These are phyloP conservation scores for Elsinoe ampelina DNA, from an alignment of 2,329 filamentous ascomycete species.

Conservation along the genomic window DNA sequence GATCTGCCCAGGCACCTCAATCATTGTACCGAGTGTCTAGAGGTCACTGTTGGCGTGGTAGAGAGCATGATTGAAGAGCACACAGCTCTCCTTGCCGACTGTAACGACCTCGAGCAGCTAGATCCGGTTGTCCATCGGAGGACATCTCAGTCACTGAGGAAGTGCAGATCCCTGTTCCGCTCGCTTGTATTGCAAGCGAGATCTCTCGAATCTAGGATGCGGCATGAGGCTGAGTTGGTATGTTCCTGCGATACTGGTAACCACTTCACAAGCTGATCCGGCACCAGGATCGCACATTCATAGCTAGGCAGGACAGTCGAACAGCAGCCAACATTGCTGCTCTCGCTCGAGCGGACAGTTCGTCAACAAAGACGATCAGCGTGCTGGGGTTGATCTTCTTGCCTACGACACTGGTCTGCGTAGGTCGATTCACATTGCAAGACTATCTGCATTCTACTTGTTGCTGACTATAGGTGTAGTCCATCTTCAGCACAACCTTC, in stretches of 20 bases:
- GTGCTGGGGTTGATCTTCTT: constrained; percentile 21
- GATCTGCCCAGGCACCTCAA: constrained; percentile 20
- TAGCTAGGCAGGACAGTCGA: constrained; percentile 20
- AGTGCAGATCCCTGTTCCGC: constrained; percentile 17
- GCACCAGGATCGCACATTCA: neutral
- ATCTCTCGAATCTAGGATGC: constrained; percentile 19
- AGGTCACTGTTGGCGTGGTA: constrained; percentile 16
- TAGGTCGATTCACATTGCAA: neutral
- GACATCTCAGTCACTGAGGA: constrained; percentile 10
- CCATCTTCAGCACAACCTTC: constrained; percentile 16
- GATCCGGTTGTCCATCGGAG: neutral
- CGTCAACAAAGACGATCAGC: constrained; percentile 19
- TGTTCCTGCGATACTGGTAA: neutral
- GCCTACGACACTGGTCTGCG: constrained; percentile 20
- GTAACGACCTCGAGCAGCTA: neutral
- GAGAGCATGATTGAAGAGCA: constrained; percentile 15
- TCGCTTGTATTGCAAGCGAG: constrained; percentile 18
- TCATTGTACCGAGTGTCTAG: constrained; percentile 19
- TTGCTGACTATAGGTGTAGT: neutral
- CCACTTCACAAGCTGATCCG: neutral
- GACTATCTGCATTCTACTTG: neutral
- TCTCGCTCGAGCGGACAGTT: constrained; percentile 17
- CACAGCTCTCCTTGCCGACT: neutral
- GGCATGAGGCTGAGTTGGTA: constrained; percentile 22
- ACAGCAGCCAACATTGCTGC: constrained; percentile 19